Percentiles rank a stretch among this genome's conserved stretches.
These are phyloP conservation scores for Cornus suecica DNA, from an alignment of 148 eudicot genomes.

Conservation along the genomic window DNA sequence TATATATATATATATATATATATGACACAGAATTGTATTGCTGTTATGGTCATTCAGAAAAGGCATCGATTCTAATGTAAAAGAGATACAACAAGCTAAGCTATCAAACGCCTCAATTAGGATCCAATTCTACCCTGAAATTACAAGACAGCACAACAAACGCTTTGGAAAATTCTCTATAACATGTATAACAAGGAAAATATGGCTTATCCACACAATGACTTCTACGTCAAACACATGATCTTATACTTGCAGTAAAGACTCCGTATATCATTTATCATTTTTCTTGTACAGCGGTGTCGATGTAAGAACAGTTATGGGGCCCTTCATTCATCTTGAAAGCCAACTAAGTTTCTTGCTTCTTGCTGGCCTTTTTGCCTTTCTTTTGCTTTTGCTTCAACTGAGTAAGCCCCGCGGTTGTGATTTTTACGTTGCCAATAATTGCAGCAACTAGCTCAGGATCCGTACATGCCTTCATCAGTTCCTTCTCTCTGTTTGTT, in stretches of 20 bases:
- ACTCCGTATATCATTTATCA: not conserved
- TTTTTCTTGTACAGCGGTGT: not conserved
- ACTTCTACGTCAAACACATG: not conserved
- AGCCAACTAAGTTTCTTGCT: constrained; percentile 28
- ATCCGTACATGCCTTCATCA: constrained; percentile 97
- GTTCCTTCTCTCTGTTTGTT: constrained; percentile 75
- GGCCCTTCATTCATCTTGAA: not conserved
- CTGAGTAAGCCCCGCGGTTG: constrained; percentile 84
- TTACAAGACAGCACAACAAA: no score
- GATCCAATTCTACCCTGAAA: no score
- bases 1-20: no score
- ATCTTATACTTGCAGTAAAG: not conserved
- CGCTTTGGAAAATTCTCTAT: not conserved
- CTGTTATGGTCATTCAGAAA: no score
- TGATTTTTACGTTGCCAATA: constrained; percentile 75
- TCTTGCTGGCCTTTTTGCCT: constrained; percentile 61
- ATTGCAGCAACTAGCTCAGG: constrained; percentile 94
- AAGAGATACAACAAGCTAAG: no score
- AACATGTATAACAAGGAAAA: not conserved
- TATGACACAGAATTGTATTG: no score
- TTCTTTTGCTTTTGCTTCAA: constrained; percentile 96
- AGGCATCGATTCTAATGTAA: no score
- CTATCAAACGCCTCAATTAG: no score
- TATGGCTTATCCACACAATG: not conserved
- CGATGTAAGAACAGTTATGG: not conserved